Evolutionary conservation across 2,329 filamentous ascomycete species (phyloP).

Genomic region (Trichoderma sp.): DNA sequence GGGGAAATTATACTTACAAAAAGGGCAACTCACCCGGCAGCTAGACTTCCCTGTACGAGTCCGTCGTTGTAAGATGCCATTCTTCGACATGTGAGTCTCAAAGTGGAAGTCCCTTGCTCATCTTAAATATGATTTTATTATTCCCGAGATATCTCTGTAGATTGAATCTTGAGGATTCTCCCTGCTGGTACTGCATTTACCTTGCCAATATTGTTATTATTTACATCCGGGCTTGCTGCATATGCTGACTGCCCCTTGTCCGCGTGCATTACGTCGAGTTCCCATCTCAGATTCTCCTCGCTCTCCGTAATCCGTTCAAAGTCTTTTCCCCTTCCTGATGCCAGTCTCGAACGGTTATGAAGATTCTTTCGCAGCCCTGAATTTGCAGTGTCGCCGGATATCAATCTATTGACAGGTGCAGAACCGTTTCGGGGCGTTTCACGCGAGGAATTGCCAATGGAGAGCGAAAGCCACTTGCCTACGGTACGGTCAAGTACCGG

Average conservation of each 20-base stretch:
- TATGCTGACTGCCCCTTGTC: constrained; percentile 15
- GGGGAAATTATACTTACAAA: too few relatives aligned
- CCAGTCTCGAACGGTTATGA: not conserved
- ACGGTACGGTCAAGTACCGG: constrained; percentile 25
- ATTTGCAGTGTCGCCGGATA: not conserved
- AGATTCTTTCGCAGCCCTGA: not conserved
- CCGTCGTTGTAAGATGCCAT: too few relatives aligned
- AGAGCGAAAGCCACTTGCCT: constrained; percentile 9
- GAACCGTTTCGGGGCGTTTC: not conserved
- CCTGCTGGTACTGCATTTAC: too few relatives aligned
- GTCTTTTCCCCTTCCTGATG: not conserved
- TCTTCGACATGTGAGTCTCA: too few relatives aligned
- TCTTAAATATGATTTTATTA: too few relatives aligned
- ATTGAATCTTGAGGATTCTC: too few relatives aligned
- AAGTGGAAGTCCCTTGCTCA: too few relatives aligned
- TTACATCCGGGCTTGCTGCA: too few relatives aligned
- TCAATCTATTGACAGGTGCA: not conserved
- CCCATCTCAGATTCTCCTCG: constrained; percentile 25
- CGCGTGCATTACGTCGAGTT: constrained; percentile 22
- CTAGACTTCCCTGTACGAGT: too few relatives aligned
- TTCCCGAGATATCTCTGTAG: too few relatives aligned
- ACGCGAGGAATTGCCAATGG: not conserved
- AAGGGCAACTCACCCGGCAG: too few relatives aligned
- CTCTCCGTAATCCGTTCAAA: constrained; percentile 25
- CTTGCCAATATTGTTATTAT: too few relatives aligned